Evolutionary conservation across 78 protist species (phyloP), one percentile per base, ranked within the genome.

Genomic region (Polysphondylium violaceum): DNA sequence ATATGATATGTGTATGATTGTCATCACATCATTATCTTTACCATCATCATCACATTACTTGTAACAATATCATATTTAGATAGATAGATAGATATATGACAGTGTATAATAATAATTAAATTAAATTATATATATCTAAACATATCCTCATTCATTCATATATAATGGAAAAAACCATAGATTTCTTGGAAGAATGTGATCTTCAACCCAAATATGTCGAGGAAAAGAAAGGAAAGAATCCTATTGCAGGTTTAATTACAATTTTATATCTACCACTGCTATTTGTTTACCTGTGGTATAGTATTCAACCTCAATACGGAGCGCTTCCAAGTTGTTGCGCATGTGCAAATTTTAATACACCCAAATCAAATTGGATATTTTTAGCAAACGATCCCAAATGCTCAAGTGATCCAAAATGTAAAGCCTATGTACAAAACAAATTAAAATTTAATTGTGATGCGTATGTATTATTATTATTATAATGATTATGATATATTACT

Each of bases 381-480:
- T 5, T 21, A 29, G 76, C 89, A 25, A 7, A n/a, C 4, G 55
- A 65, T 9, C 23, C 11, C 0, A 17, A 72, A n/a, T 79, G 89
- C 38, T 33, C 50, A 21, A 53, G 50, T 12, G n/a, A 44, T 36
- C 35, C 77, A 16, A 14, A 0, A 1, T 79, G 89, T 68, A 64
- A 31, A 68, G 69, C 16, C 0, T 38, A 19, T 25, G 44, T 79
- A 6, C 89, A 79, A 38, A 51, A 19, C 14, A 9, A 79, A 27
- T 43, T 79, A 25, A n/a, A 44, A 27, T n/a, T 50, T 4, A 79
- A 79, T 55, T 79, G 89, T 51, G 89, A 79, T 55, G 89, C 89
- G n/a, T n/a, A n/a, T n/a, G n/a, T n/a, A n/a, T n/a, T n/a, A 59
- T 71, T n/a, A n/a, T 14, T 7, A 59, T 14, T 6, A 19, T 14